Evolutionary conservation across 2,329 filamentous ascomycete genomes (phyloP), one percentile per base, ranked within the genome.

Genomic region (Botryotinia globosa): DNA sequence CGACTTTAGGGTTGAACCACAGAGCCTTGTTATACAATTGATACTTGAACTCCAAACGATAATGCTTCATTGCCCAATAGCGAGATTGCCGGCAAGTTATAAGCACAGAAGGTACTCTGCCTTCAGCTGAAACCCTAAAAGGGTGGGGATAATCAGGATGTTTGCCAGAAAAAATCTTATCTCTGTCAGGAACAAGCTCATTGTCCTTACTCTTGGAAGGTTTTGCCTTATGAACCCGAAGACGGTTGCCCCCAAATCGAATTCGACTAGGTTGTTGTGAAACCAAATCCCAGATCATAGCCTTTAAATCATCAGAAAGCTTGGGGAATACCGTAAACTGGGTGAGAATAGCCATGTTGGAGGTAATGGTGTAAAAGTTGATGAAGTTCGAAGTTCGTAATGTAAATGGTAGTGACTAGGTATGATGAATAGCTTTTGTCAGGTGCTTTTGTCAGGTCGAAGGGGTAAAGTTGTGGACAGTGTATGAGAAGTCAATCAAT

Each of bases 41-140:
- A 48, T 34, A 29, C 29, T 25, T 22, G 42, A 65, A 65, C 4
- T 29, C 32, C 20, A 48, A 34, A 7, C 6, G 32, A 34, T 48
- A 65, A 29, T 65, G 62, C 42, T 48, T 65, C 62, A 65, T 65
- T 22, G 62, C 62, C 62, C 62, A 48, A 34, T 25, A n/a, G 29
- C 62, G 62, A 48, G 62, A 65, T 25, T 65, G 29, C 29, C 29
- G 62, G 29, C 62, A 65, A 18, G 62, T 65, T 22, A 48, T 65
- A 34, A 65, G 29, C 32, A 65, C n/a, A 34, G 62, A 44, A 48
- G 62, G 62, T 2, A 65, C 62, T 34, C 42, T 48, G 20, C 3
- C 10, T 45, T 25, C 20, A 20, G 20, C 42, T 29, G 2, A 25
- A 10, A 65, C 29, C 20, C 62, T 65, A 3, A 3, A 12, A 34